Base-by-base conservation (phyloP, 202 grass and related monocot species). In the Carex arenaria region DNA sequence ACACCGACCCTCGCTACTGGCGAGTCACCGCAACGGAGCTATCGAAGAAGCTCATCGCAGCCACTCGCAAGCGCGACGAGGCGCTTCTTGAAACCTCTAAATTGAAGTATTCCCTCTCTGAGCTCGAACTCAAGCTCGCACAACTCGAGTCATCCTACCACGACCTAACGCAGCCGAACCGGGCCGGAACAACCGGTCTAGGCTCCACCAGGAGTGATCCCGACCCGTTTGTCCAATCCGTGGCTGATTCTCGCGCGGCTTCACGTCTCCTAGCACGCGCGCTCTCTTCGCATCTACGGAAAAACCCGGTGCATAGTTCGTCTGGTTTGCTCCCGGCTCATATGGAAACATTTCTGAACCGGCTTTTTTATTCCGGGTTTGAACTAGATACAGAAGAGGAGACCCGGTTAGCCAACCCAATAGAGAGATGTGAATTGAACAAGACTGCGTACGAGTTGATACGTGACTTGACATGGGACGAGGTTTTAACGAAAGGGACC, bases 301-400 rank as follows among this genome's bases (percentile, higher is more conserved):
- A 69, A 61, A 80, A 40, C 64, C 62, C 66, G 15, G 59, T 51
- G 43, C 67, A 62, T 10, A 82, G 67, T 53, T 69, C 86, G 0
- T 60, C 78, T 18, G 73, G 80, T 82, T 89, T 90, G 36, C 86
- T 87, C 7, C 91, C 87, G 1, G 75, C 72, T 62, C 88, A 72
- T 87, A 89, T 93, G 63, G 91, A 98, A 83, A 79, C 93, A 79
- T 93, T 95, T 80, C 86, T 99, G 34, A 99, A 93, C 89, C 92
- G 86, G 67, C 81, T 83, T 0, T 93, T 98, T 84, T 92, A 91
- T 84, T 78, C 85, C 4, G 91, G 85, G 38, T 98, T 98, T 85
- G 96, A 95, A 78, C 87, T 92, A 0, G 96, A 93, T 76, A 84
- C 85, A 3, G 91, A 89, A 2, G 85, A 81, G 32, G 86, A 92